Base-by-base conservation (phyloP, 108 stramenopile genomes). In the Skeletonema grethae region DNA sequence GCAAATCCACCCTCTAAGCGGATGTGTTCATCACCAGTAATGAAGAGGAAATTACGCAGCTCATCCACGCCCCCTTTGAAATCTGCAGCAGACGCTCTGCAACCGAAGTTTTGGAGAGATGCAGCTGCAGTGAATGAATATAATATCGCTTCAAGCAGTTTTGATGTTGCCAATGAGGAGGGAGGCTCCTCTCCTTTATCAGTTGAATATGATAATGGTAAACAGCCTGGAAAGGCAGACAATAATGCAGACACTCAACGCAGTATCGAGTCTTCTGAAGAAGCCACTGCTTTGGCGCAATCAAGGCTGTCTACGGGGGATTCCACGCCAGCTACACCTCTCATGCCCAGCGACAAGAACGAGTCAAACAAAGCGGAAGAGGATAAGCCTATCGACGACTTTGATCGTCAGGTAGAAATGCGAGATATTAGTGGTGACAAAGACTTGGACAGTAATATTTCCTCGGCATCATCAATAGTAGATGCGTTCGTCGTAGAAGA, bases 131-230 rank as follows among this genome's bases (percentile, higher is more conserved):
- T 78, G 25, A 77, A 63, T 48, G 45, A 77, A 60, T 20, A 69
- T 45, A 77, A 77, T 39, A 67, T 70, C 16, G 69, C 76, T 30
- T 60, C 77, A 20, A 60, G 55, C 63, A 71, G 70, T 61, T 71
- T 71, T 62, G 69, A 70, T 67, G 70, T 78, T 11, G 70, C 65
- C 12, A 59, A 71, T 18, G 77, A 78, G 8, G 69, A 70, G 13
- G 70, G 77, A n/a, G 70, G 77, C 16, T 67, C 77, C 35, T 78
- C 77, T 20, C 65, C 77, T n/a, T 62, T 71, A 30, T 50, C 60
- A 28, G 48, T 57, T 2, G 48, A 29, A n/a, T n/a, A 61, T 43
- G 30, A 2, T 28, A 22, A 8, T 53, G 66, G 29, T 48, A 11
- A 36, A 5, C 43, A 55, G 3, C 30, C 31, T 28, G 25, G 16